These are phyloP conservation scores for Ramaria rubella DNA, from an alignment of 768 basidiomycete genomes.

Conservation along the genomic window DNA sequence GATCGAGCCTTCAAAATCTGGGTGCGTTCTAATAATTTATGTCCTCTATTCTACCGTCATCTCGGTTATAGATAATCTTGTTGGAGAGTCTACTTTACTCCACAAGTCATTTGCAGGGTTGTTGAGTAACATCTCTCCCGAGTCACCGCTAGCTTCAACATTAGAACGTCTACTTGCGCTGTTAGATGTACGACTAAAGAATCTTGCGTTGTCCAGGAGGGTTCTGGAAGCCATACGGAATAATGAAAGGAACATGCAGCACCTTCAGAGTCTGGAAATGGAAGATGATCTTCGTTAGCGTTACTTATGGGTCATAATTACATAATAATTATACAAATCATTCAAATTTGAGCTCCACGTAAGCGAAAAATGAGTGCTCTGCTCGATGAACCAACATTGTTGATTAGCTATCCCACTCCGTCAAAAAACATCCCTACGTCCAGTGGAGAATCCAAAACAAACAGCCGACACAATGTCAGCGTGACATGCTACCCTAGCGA, in stretches of 20 bases:
- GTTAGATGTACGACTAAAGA: not conserved
- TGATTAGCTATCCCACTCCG: constrained; percentile 30
- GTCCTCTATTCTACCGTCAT: not conserved
- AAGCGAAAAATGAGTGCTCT: constrained; percentile 22
- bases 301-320: not conserved
- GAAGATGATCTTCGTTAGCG: not conserved
- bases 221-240: not conserved
- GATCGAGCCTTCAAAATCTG: not conserved
- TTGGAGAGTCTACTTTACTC: not conserved
- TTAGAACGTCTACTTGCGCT: not conserved
- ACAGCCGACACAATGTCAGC: not conserved
- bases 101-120: not conserved
- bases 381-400: constrained; percentile 36
- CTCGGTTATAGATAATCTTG: not conserved
- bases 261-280: not conserved
- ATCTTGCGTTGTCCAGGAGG: not conserved
- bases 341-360: not conserved
- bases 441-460: constrained; percentile 14
- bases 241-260: not conserved
- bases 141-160: not conserved
- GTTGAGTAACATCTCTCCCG: not conserved
- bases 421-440: constrained; percentile 17
- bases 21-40: not conserved
- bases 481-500: not conserved
- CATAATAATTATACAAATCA: not conserved